phyloP scores from a whole-genome alignment of 441 rosid genomes.

The Manihot esculenta region DNA sequence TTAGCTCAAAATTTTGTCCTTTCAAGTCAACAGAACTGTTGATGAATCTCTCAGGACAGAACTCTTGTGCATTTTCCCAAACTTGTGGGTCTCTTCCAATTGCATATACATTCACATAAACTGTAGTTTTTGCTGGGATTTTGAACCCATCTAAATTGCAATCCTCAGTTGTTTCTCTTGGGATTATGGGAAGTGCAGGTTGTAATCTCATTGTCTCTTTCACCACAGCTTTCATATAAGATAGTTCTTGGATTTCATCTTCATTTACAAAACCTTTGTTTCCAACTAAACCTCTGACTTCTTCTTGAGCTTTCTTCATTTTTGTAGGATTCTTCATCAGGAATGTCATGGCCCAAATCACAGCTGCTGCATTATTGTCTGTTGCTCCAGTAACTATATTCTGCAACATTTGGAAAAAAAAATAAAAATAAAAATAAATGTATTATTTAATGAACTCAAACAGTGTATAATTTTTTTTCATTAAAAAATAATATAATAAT shows the following conservation, averaged over 20 bases:
- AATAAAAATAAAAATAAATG: too few relatives aligned
- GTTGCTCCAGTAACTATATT: neutral
- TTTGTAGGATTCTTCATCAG: neutral
- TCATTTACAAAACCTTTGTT: neutral
- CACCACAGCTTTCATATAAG: neutral
- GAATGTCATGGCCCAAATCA: neutral
- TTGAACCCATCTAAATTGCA: neutral
- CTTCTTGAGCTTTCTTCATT: neutral
- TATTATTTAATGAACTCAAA: too few relatives aligned
- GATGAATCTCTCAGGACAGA: neutral
- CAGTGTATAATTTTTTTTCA: too few relatives aligned
- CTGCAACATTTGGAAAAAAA: neutral
- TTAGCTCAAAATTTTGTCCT: neutral
- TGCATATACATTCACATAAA: neutral
- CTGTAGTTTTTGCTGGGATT: neutral
- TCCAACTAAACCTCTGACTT: neutral
- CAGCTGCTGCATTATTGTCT: neutral
- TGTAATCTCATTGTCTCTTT: neutral
- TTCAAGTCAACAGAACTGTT: too few relatives aligned
- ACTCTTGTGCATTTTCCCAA: neutral
- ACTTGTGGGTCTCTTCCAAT: neutral
- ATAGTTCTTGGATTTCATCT: neutral
- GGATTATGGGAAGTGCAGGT: neutral
- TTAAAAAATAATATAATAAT: neutral
- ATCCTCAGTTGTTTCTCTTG: neutral